phyloP scores from a whole-genome alignment of 169 alveolate genomes.

The Plasmodium vivax region DNA sequence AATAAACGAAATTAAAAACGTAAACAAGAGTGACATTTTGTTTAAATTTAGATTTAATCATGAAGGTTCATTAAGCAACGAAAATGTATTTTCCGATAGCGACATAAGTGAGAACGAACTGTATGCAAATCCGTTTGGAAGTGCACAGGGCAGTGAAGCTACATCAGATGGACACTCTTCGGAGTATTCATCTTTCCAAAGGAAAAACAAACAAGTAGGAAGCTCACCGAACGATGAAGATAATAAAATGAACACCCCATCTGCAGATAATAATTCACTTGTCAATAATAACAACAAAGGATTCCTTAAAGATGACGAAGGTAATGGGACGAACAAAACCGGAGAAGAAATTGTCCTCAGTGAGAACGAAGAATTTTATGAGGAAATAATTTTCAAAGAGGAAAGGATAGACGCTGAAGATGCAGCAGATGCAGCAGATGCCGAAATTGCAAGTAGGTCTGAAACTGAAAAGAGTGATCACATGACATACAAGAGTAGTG shows the following conservation, averaged over 20 bases:
- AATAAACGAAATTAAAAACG: conserved; percentile 43
- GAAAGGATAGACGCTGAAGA: background rate
- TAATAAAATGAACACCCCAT: background rate
- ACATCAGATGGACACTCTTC: background rate
- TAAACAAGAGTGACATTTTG: conserved; percentile 40
- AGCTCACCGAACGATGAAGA: background rate
- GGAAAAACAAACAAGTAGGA: background rate
- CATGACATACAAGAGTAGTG: background rate
- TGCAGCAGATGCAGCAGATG: background rate
- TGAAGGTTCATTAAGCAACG: background rate
- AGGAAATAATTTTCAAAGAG: conserved; percentile 7
- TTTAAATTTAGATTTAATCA: conserved; percentile 43
- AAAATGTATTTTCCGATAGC: conserved; percentile 18
- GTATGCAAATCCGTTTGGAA: conserved; percentile 1
- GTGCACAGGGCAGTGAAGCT: background rate
- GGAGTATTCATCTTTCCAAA: background rate
- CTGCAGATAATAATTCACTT: background rate
- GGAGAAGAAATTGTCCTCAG: conserved; percentile 26
- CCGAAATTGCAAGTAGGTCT: background rate
- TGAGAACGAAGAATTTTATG: conserved; percentile 68
- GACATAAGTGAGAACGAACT: conserved; percentile 9
- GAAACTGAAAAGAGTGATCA: background rate
- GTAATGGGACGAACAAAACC: background rate
- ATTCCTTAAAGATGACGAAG: background rate
- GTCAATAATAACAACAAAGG: background rate